Percentiles rank a stretch among this genome's conserved stretches.
These are phyloP conservation scores for Phytopythium cucurbitacearum DNA, from an alignment of 352 stramenopile genomes.

Conservation along the genomic window DNA sequence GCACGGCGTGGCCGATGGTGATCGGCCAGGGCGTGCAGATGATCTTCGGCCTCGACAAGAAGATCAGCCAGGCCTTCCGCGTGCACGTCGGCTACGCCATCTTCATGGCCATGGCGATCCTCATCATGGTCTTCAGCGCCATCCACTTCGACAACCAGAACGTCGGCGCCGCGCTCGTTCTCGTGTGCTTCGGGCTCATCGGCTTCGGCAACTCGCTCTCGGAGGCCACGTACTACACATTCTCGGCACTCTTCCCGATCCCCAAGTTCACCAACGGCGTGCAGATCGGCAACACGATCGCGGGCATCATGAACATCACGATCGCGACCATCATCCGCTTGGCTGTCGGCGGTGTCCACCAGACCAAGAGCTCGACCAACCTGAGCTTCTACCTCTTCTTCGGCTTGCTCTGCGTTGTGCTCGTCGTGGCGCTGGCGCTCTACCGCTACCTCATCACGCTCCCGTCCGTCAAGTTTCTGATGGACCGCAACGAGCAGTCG, in stretches of 20 bases:
- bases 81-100: conserved; percentile 46
- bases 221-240: conserved; percentile 55
- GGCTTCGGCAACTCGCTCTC: conserved; percentile 54
- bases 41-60: conserved; percentile 39
- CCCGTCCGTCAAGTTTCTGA: conserved; percentile 42
- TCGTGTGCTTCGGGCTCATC: conserved; percentile 46
- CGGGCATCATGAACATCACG: conserved; percentile 55
- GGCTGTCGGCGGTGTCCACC: conserved; percentile 32
- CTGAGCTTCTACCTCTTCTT: conserved; percentile 67
- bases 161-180: conserved; percentile 43
- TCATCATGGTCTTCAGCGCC: conserved; percentile 63
- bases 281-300: conserved; percentile 54
- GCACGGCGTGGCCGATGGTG: conserved; percentile 43
- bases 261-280: conserved; percentile 66
- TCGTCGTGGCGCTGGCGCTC: conserved; percentile 35
- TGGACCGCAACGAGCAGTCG: conserved; percentile 39
- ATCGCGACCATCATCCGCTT: conserved; percentile 48
- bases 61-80: conserved; percentile 32
- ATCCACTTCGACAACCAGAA: conserved; percentile 43
- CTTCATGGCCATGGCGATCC: conserved; percentile 45
- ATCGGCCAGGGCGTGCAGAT: conserved; percentile 39
- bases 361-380: conserved; percentile 27
- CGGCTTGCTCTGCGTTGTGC: conserved; percentile 40
- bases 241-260: conserved; percentile 56
- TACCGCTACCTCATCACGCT: conserved; percentile 34